A percentile compares a stretch with the other conserved stretches of the same genome.
Evolutionary conservation across 1,284 basidiomycete genomes (phyloP).

Genomic region (Termitomyces sp.): DNA sequence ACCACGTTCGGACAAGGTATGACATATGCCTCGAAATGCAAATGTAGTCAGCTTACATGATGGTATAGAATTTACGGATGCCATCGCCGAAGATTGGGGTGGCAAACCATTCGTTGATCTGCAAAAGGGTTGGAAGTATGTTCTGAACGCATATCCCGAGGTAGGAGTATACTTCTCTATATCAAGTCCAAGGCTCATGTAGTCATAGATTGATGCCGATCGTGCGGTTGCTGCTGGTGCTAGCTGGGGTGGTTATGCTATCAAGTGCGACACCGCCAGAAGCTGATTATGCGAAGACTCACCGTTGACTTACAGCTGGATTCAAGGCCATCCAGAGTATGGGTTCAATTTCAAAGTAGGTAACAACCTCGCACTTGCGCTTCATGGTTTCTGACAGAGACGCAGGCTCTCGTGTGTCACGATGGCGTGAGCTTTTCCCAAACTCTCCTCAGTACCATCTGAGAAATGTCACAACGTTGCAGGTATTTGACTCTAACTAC

Average conservation of each 20-base stretch:
- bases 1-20: slow-evolving; percentile 83
- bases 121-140: slow-evolving; percentile 69
- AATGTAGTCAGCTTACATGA: not conserved
- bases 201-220: slow-evolving; percentile 66
- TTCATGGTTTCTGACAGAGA: not conserved
- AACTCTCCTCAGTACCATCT: not conserved
- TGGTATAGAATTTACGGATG: slow-evolving; percentile 70
- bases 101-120: slow-evolving; percentile 84
- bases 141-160: slow-evolving; percentile 69
- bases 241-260: slow-evolving; percentile 79
- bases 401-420: slow-evolving; percentile 73
- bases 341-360: slow-evolving; percentile 74
- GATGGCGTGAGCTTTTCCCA: slow-evolving; percentile 60
- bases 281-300: not conserved
- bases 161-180: slow-evolving; percentile 28
- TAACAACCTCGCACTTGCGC: not conserved
- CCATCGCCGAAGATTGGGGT: slow-evolving; percentile 77
- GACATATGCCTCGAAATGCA: not conserved
- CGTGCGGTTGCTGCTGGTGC: slow-evolving; percentile 79
- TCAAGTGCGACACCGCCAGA: slow-evolving; percentile 51
- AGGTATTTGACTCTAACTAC: slow-evolving; percentile 69
- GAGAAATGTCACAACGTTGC: slow-evolving; percentile 4
- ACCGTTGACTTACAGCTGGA: slow-evolving; percentile 60
- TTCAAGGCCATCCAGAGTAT: slow-evolving; percentile 86
- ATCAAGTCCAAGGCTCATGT: not conserved